Conservation (phyloP, 2,329 filamentous ascomycete species). For the Monosporascus sp. region DNA sequence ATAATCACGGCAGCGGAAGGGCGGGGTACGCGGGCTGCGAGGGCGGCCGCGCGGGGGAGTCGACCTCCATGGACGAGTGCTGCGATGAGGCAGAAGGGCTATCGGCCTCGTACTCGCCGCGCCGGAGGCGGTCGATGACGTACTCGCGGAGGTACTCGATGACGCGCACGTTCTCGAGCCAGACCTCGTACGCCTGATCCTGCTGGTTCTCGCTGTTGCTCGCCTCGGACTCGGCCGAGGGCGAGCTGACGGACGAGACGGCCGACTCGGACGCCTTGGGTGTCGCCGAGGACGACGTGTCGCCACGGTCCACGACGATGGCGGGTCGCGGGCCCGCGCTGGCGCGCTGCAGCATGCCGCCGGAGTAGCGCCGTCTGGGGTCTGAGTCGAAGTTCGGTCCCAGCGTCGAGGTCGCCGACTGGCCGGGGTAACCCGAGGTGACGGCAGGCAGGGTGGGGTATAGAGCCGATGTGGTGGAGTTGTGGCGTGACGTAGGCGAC, state of each 20-base stretch:
- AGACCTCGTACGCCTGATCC: conserved; percentile 58
- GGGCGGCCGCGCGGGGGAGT: conserved; percentile 22
- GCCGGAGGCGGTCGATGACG: conserved; percentile 52
- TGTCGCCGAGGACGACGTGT: conserved; percentile 28
- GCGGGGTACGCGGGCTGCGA: conserved; percentile 31
- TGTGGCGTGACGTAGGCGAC: conserved; percentile 61
- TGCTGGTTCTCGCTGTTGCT: conserved; percentile 45
- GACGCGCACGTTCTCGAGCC: conserved; percentile 62
- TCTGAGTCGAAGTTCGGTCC: conserved; percentile 62
- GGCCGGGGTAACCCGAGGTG: conserved; percentile 62
- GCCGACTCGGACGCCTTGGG: conserved; percentile 40
- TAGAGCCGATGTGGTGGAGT: conserved; percentile 56
- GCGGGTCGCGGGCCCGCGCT: conserved; percentile 40
- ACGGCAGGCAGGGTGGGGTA: conserved; percentile 73
- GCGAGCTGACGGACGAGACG: conserved; percentile 45
- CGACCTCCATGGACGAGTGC: conserved; percentile 27
- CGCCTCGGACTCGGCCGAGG: conserved; percentile 50
- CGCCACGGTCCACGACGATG: conserved; percentile 31
- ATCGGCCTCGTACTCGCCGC: conserved; percentile 45
- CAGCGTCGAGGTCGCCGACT: conserved; percentile 66
- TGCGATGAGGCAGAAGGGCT: conserved; percentile 20
- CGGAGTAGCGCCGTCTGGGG: conserved; percentile 61
- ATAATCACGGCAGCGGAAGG: conserved; percentile 17
- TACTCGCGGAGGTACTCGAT: conserved; percentile 59
- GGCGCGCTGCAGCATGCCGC: conserved; percentile 61